phyloP scores from a whole-genome alignment of 495 filamentous ascomycete species.

The Xylaria bambusicola region DNA sequence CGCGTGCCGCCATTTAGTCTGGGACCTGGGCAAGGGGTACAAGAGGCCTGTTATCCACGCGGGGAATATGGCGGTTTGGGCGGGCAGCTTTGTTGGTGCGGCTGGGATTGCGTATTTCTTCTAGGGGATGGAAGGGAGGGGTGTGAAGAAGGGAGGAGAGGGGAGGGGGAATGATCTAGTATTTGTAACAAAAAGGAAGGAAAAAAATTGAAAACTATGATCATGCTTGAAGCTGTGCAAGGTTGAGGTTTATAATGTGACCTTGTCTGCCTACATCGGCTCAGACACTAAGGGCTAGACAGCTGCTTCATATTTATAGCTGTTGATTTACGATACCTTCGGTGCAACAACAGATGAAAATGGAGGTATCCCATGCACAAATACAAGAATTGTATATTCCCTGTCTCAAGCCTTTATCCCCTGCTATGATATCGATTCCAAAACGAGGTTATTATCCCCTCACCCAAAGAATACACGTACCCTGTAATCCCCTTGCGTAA shows the following conservation, averaged over 20 bases:
- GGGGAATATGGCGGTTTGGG: conserved; percentile 76
- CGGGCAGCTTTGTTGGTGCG: conserved; percentile 62
- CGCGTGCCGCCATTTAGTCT: conserved; percentile 85
- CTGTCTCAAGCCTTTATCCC: not conserved
- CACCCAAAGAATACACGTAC: not conserved
- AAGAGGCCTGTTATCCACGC: conserved; percentile 69
- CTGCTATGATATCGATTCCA: not conserved
- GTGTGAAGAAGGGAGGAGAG: not conserved
- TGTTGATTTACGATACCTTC: not conserved
- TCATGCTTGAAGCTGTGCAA: too few species aligned
- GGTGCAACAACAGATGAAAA: not conserved
- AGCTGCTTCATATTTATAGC: too few species aligned
- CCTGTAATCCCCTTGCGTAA: not conserved
- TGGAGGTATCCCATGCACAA: not conserved
- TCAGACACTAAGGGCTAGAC: too few species aligned
- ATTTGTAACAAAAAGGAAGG: not conserved
- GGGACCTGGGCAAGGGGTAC: conserved; percentile 75
- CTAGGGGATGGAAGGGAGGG: conserved; percentile 20
- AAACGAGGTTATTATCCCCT: not conserved
- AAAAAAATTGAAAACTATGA: not conserved
- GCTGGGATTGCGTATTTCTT: conserved; percentile 56
- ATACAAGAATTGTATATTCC: conserved; percentile 17
- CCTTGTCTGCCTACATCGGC: too few species aligned
- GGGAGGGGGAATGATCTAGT: too few species aligned
- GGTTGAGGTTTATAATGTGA: too few species aligned